These are phyloP conservation scores for Pseudoneurospora amorphoporcata DNA, from an alignment of 495 filamentous ascomycete genomes.

Conservation along the genomic window DNA sequence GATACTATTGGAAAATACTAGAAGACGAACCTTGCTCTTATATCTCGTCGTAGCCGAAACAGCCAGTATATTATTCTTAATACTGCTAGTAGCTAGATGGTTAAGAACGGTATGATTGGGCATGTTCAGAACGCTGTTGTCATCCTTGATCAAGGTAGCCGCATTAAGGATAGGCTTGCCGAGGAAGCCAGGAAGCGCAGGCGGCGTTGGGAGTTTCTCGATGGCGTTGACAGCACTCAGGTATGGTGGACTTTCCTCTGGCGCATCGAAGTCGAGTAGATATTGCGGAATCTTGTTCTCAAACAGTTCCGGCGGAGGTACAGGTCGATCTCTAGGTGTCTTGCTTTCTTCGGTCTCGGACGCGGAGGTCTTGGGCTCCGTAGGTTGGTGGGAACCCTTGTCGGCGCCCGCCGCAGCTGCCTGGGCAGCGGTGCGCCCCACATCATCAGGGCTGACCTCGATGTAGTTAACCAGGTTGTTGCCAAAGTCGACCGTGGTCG, in stretches of 20 bases:
- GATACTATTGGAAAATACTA: background rate
- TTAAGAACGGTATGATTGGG: conserved; percentile 97
- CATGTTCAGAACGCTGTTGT: conserved; percentile 90
- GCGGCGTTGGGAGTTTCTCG: conserved; percentile 68
- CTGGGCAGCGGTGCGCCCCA: conserved; percentile 8
- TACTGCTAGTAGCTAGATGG: conserved; percentile 95
- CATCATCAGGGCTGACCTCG: conserved; percentile 75
- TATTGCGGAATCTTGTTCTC: conserved; percentile 67
- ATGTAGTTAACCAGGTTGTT: conserved; percentile 97
- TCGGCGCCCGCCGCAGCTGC: conserved; percentile 1
- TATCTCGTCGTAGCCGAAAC: conserved; percentile 95
- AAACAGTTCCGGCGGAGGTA: conserved; percentile 40
- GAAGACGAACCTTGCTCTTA: conserved; percentile 67
- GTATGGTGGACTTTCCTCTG: conserved; percentile 63
- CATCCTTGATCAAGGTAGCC: conserved; percentile 85
- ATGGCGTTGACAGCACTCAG: conserved; percentile 57
- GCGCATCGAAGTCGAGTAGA: conserved; percentile 72
- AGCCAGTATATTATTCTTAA: conserved; percentile 91
- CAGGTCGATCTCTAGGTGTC: conserved; percentile 28
- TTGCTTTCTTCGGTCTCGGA: conserved; percentile 28
- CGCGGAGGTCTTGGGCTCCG: background rate
- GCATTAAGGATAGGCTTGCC: conserved; percentile 92
- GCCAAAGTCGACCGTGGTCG: conserved; percentile 92
- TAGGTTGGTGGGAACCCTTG: conserved; percentile 18
- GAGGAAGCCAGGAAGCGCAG: conserved; percentile 80